Evolutionary conservation across 192 early-diverging fungal species (phyloP).

Genomic region (Haplosporangium gracile): DNA sequence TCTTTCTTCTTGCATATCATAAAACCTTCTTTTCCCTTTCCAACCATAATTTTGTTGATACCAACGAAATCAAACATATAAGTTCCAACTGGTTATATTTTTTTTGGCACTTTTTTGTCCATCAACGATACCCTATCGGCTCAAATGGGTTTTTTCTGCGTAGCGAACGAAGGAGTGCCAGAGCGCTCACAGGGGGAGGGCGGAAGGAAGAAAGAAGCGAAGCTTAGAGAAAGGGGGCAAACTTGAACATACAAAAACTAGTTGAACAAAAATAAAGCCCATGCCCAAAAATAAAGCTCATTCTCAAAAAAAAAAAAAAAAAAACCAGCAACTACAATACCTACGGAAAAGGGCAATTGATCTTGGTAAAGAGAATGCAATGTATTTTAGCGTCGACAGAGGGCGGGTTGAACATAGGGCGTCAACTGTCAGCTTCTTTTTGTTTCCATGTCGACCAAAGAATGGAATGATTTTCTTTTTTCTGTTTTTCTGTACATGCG

Average conservation of each 20-base stretch:
- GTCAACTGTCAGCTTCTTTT: neutral
- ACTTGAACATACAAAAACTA: no score
- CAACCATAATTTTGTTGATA: neutral
- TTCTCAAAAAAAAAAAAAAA: neutral
- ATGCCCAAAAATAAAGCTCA: no score
- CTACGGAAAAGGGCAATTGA: neutral
- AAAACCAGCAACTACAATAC: neutral
- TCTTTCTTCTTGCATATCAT: neutral
- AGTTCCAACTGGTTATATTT: no score
- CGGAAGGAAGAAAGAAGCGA: no score
- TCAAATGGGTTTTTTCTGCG: no score
- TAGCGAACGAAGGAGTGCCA: no score
- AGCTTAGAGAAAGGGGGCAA: no score
- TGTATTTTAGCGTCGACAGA: neutral
- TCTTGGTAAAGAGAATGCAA: neutral
- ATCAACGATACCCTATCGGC: no score
- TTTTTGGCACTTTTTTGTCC: no score
- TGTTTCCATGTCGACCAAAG: neutral
- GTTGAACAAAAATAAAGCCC: no score
- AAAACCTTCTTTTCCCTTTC: constrained; percentile 4
- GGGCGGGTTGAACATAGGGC: neutral
- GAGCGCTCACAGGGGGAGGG: no score
- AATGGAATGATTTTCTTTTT: neutral
- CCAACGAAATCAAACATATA: neutral
- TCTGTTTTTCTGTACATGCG: neutral